Evolutionary conservation across 108 stramenopile species (phyloP).

Genomic region (Fistulifera solaris): DNA sequence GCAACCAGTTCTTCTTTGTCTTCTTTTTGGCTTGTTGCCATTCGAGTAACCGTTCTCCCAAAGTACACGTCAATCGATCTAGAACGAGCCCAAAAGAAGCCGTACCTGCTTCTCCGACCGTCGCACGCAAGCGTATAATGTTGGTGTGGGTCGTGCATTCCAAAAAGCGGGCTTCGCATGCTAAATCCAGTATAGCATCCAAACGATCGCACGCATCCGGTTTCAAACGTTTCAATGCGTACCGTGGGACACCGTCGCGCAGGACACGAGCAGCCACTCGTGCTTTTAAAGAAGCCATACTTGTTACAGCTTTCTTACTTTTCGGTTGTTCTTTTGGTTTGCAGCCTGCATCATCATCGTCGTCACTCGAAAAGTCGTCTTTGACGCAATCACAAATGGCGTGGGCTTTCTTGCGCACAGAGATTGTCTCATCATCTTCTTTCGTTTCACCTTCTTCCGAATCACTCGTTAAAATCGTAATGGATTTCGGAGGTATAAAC

Average conservation of each 20-base stretch:
- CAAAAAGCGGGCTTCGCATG: constrained; percentile 60
- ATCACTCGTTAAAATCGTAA: not conserved
- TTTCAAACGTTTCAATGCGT: constrained; percentile 28
- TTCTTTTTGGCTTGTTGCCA: constrained; percentile 21
- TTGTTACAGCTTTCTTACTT: too few relatives aligned
- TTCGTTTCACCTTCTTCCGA: not conserved
- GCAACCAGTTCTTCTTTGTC: too few relatives aligned
- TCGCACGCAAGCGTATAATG: constrained; percentile 50
- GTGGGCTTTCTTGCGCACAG: not conserved
- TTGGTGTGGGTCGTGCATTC: constrained; percentile 49
- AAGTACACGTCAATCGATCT: constrained; percentile 48
- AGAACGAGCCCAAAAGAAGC: constrained; percentile 43
- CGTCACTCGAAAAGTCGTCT: not conserved
- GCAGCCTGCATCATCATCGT: not conserved
- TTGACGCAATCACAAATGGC: not conserved
- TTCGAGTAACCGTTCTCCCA: constrained; percentile 34
- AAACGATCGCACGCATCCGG: not conserved
- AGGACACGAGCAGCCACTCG: not conserved
- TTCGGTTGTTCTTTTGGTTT: not conserved
- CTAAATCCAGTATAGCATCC: constrained; percentile 42
- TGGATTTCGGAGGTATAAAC: not conserved
- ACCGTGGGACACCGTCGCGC: constrained; percentile 42
- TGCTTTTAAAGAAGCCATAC: too few relatives aligned
- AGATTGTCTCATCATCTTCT: not conserved
- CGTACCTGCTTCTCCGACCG: constrained; percentile 34